Base-by-base conservation (phyloP, 2,329 filamentous ascomycete genomes). In the Epichloe baconii region DNA sequence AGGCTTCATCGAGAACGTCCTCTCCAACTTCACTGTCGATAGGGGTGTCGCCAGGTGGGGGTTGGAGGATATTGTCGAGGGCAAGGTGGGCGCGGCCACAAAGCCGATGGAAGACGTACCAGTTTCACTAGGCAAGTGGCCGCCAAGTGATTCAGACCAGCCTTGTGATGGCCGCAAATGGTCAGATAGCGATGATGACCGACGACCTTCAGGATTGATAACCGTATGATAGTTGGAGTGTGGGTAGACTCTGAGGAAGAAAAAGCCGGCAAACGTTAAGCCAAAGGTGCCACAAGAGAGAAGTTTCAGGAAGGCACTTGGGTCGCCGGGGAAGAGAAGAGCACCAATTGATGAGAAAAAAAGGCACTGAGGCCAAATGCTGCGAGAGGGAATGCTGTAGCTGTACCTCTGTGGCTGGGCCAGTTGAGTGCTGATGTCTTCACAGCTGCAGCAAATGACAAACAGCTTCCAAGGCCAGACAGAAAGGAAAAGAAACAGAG, bases 331-430 rank as follows among this genome's bases (percentile, higher is more conserved):
- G 62, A 95, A 90, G 41, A 88, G 71, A 45, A 94, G 63, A 17
- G 81, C 80, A 21, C 88, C 87, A 36, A 94, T 69, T 2, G 83
- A 76, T 0, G 93, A 91, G 70, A 96, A 98, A 72, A 97, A 95
- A 98, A 93, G 50, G 93, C 93, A 64, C 90, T 96, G 52, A 98
- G 71, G 3, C 93, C 93, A 63, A 97, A 97, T 3, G 88, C 90
- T 52, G 93, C 88, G 51, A 97, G 70, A 5, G 93, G 91, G 60
- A 97, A 93, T 1, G 90, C 90, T 5, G 93, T 97, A 5, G 93
- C 93, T 3, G 91, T 95, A 51, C 93, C 93, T 56, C 93, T 81
- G 64, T 95, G 85, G 53, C 84, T 79, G 12, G 91, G 91, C 81
- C 90, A 96, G 68, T 96, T 96, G 57, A 93, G 77, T 10, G 90